These are phyloP conservation scores for Barnettozyma californica DNA, from an alignment of 805 yeast genomes.

Conservation along the genomic window DNA sequence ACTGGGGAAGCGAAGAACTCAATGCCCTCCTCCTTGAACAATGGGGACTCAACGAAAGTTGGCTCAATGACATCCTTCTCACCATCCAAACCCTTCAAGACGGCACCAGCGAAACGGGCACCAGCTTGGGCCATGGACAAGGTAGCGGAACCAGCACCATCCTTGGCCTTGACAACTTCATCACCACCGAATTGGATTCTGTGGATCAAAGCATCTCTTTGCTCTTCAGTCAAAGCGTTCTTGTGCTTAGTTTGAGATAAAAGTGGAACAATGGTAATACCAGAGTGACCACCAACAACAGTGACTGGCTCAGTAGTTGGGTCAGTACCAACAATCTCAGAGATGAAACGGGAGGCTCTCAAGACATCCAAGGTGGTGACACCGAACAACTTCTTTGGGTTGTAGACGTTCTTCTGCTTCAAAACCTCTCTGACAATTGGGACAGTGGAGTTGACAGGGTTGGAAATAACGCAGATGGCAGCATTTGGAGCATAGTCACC, in stretches of 20 bases:
- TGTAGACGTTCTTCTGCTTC: constrained; percentile 64
- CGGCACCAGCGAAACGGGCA: constrained; percentile 64
- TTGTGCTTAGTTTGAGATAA: constrained; percentile 71
- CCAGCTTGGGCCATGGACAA: constrained; percentile 93
- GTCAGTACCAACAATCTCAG: constrained; percentile 17
- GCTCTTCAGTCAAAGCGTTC: constrained; percentile 52
- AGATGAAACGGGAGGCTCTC: constrained; percentile 59
- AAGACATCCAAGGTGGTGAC: constrained; percentile 77
- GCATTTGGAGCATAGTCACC: constrained; percentile 67
- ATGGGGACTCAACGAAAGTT: constrained; percentile 73
- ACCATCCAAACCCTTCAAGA: constrained; percentile 59
- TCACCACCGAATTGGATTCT: constrained; percentile 96
- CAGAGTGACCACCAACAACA: constrained; percentile 86
- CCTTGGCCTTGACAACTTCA: constrained; percentile 89
- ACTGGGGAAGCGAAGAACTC: constrained; percentile 93
- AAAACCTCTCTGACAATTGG: constrained; percentile 80
- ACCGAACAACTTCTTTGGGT: constrained; percentile 76
- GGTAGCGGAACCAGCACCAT: constrained; percentile 92
- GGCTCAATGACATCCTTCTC: constrained; percentile 62
- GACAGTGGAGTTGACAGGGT: constrained; percentile 82
- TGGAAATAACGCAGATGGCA: constrained; percentile 61
- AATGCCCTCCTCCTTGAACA: constrained; percentile 83
- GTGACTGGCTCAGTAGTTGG: constrained; percentile 36
- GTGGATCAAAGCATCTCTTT: constrained; percentile 62
- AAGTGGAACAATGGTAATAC: constrained; percentile 75